These are phyloP conservation scores for Hypoxylon perforatum DNA, from an alignment of 495 filamentous ascomycete genomes.

Conservation along the genomic window DNA sequence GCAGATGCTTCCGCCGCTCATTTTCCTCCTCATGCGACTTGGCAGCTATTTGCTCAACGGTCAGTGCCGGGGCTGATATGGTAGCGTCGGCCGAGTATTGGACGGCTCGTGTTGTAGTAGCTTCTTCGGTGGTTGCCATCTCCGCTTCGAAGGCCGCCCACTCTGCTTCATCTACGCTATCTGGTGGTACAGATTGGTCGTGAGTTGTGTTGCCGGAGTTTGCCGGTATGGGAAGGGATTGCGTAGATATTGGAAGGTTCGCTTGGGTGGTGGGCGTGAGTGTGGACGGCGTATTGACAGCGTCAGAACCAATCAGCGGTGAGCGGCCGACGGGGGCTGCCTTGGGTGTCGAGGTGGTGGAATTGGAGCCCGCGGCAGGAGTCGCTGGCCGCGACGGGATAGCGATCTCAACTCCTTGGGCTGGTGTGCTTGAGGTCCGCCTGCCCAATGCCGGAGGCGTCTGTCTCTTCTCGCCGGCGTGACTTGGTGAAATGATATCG, in stretches of 20 bases:
- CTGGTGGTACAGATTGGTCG: slow-evolving; percentile 17
- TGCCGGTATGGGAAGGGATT: slow-evolving; percentile 27
- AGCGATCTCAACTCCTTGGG: slow-evolving; percentile 62
- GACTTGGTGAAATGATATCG: slow-evolving; percentile 31
- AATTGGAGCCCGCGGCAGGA: slow-evolving; percentile 49
- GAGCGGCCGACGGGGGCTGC: slow-evolving; percentile 49
- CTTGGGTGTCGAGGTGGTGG: slow-evolving; percentile 47
- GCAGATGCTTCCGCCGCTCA: slow-evolving; percentile 68
- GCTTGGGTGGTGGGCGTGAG: slow-evolving; percentile 20
- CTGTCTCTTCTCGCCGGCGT: slow-evolving; percentile 33
- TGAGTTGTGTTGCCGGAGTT: slow-evolving; percentile 17
- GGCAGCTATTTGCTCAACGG: slow-evolving; percentile 77
- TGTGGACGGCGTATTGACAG: slow-evolving; percentile 22
- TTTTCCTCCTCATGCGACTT: slow-evolving; percentile 70
- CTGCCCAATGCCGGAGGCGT: slow-evolving; percentile 49
- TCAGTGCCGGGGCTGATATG: slow-evolving; percentile 77
- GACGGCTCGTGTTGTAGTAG: slow-evolving; percentile 24
- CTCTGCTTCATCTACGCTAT: slow-evolving; percentile 78
- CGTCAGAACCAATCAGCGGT: slow-evolving; percentile 52
- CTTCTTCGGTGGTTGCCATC: slow-evolving; percentile 65
- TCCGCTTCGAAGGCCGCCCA: slow-evolving; percentile 95
- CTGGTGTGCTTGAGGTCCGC: slow-evolving; percentile 52
- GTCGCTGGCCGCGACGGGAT: slow-evolving; percentile 68
- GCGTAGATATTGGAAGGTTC: slow-evolving; percentile 35
- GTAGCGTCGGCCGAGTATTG: slow-evolving; percentile 60